Base-by-base conservation (phyloP, 192 early-diverging fungal genomes). In the Umbelopsis sp. region DNA sequence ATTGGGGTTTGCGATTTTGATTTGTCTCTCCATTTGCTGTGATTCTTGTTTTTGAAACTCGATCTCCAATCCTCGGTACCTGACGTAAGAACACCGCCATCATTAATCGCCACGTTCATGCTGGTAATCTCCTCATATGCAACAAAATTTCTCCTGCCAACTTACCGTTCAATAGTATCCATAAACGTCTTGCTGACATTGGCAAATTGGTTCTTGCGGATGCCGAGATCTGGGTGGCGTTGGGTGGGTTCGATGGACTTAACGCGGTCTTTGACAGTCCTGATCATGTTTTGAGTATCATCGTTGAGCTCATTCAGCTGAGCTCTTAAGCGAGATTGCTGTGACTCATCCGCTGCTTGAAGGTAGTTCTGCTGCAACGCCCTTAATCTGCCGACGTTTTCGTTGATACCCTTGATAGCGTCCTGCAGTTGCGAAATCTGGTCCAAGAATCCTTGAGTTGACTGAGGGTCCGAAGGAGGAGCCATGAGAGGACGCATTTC, bases 1-100 rank as follows among this genome's bases (percentile, higher is more conserved):
- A 68, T 87, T 81, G 10, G 89, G 89, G 25, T 75, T 79, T 4
- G 74, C 73, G 18, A 79, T 79, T 20, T 64, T 68, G 44, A 79
- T 79, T 27, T 79, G 78, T 61, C 78, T 67, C 35, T 79, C 78
- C 49, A 79, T 4, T 35, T 75, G 73, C 3, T 66, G 41, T 44
- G 71, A 41, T 35, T 79, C 78, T 23, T 52, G 67, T 21, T 65
- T 71, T 67, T 79, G 78, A 53, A 79, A 79, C 12, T 75, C 74
- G 15, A 70, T 30, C 15, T 73, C 73, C 44, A 66, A 49, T 49
- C 49, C 44, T 23, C 78, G 74, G 37, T 79, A 73, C 55, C 55
- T 61, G 37, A 41, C 37, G 7, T 6, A 41, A 9, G 1, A 30
- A 3, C 27, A 30, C 27, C 37, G 10, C 10, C 37, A 41, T 41